These are phyloP conservation scores for Cryphonectria radicalis DNA, from an alignment of 2,329 filamentous ascomycete species.

Conservation along the genomic window DNA sequence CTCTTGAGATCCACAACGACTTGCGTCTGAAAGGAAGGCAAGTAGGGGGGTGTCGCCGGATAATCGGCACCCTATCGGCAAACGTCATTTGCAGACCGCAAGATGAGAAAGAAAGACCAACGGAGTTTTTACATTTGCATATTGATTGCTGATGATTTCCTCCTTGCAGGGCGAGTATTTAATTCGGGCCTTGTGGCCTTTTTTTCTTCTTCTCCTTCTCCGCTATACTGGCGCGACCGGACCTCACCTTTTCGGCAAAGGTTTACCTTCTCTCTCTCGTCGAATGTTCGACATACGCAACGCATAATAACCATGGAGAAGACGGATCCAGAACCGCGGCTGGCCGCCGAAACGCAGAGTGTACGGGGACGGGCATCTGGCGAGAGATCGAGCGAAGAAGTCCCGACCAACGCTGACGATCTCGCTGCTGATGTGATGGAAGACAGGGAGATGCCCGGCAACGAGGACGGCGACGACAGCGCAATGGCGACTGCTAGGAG, in stretches of 20 bases:
- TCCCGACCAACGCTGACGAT: slow-evolving; percentile 12
- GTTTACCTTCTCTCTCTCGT: neutral
- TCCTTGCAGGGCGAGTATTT: neutral
- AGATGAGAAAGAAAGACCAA: neutral
- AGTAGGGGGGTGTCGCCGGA: neutral
- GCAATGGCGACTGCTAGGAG: neutral
- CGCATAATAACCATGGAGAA: neutral
- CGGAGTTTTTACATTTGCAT: neutral
- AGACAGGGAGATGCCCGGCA: neutral
- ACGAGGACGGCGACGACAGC: neutral
- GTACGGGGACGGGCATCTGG: neutral
- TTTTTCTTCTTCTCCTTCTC: neutral
- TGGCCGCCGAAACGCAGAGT: neutral
- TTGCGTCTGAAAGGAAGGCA: slow-evolving; percentile 1
- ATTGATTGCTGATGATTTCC: neutral
- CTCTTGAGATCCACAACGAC: neutral
- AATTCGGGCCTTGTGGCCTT: neutral
- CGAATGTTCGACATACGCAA: neutral
- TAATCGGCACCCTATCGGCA: slow-evolving; percentile 14
- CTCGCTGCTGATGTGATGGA: slow-evolving; percentile 11
- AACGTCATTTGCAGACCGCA: neutral
- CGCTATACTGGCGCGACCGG: neutral
- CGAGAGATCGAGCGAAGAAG: neutral
- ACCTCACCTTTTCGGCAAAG: neutral
- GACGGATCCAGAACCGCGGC: neutral